Conservation (phyloP, 345 rosid genomes). For the Draba incana region DNA sequence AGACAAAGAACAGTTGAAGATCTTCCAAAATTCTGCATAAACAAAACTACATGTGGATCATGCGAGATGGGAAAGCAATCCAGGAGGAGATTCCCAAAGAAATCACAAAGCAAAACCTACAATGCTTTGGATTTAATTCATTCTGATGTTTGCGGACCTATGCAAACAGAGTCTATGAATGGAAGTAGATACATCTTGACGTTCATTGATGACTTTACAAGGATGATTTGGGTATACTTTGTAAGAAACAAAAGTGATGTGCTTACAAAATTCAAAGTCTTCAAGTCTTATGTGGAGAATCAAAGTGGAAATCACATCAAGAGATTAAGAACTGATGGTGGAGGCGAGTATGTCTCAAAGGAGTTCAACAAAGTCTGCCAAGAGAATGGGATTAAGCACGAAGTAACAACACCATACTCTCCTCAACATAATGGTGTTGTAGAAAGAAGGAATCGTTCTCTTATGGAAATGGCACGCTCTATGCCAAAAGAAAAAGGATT, state of each 20-base stretch:
- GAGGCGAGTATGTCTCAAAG: background rate
- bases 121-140: background rate
- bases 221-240: background rate
- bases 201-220: conserved; percentile 2
- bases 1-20: no score
- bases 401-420: background rate
- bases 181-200: background rate
- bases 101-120: background rate
- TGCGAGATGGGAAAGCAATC: conserved; percentile 1
- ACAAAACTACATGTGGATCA: background rate
- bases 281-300: background rate
- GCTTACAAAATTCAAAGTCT: background rate
- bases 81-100: conserved; percentile 11
- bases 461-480: no score
- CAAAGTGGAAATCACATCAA: background rate
- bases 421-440: conserved; percentile 12
- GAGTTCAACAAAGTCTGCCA: background rate
- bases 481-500: no score
- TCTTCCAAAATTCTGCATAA: background rate
- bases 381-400: background rate
- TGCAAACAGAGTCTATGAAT: conserved; percentile 5
- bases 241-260: background rate
- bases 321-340: background rate
- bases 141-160: background rate
- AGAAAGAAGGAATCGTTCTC: background rate